Evolutionary conservation across 2,329 filamentous ascomycete species (phyloP).

Genomic region (Volutella citrinella): DNA sequence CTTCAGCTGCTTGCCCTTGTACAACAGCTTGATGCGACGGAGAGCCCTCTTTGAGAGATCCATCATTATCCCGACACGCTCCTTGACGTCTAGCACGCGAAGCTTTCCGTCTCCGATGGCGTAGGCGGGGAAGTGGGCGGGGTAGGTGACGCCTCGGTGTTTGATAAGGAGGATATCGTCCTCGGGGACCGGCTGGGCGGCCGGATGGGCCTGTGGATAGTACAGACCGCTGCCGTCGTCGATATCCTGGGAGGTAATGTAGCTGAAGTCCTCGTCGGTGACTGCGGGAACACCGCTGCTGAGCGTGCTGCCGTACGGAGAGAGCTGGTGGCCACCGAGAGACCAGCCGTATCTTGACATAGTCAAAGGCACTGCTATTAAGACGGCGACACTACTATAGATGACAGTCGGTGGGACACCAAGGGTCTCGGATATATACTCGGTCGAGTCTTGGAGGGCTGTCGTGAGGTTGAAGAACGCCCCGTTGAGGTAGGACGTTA

Average conservation of each 20-base stretch:
- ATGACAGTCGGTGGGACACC: slow-evolving; percentile 47
- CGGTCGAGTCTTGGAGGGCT: slow-evolving; percentile 45
- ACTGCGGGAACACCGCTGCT: slow-evolving; percentile 56
- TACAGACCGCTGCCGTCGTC: slow-evolving; percentile 43
- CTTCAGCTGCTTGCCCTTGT: slow-evolving; percentile 70
- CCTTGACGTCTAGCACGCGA: slow-evolving; percentile 61
- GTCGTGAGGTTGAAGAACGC: slow-evolving; percentile 47
- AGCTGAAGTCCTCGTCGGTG: slow-evolving; percentile 74
- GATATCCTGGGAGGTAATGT: slow-evolving; percentile 77
- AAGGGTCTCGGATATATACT: slow-evolving; percentile 49
- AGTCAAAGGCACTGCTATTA: slow-evolving; percentile 48
- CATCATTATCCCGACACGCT: slow-evolving; percentile 66
- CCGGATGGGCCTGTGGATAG: slow-evolving; percentile 36
- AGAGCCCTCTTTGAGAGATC: slow-evolving; percentile 53
- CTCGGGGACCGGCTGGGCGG: slow-evolving; percentile 41
- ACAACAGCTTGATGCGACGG: slow-evolving; percentile 62
- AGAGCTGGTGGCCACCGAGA: slow-evolving; percentile 43
- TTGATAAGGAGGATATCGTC: slow-evolving; percentile 72
- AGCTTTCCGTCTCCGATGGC: slow-evolving; percentile 73
- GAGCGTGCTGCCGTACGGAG: slow-evolving; percentile 50
- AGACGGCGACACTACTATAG: slow-evolving; percentile 49
- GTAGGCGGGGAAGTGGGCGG: slow-evolving; percentile 71
- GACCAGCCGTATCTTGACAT: slow-evolving; percentile 57
- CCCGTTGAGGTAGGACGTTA: slow-evolving; percentile 55
- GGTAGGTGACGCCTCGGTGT: slow-evolving; percentile 62